Percentiles rank a stretch among this genome's conserved stretches.
Conservation (phyloP, 257 asterid genomes). For the Thymus mandschuricus region DNA sequence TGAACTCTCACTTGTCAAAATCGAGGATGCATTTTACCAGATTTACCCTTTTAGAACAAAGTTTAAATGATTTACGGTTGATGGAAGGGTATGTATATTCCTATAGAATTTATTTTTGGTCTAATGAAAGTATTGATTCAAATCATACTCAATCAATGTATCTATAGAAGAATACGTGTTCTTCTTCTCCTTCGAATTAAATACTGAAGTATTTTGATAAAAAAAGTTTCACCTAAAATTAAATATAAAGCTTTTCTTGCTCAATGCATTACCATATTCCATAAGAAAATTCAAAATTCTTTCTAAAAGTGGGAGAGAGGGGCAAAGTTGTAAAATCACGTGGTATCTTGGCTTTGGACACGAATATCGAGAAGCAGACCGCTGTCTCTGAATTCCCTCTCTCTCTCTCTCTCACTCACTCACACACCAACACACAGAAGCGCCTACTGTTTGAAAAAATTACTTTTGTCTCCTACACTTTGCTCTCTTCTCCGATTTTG, state of each 20-base stretch:
- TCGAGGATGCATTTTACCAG: background rate
- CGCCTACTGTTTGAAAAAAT: slow-evolving; percentile 25
- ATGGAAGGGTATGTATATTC: background rate
- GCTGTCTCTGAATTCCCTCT: slow-evolving; percentile 34
- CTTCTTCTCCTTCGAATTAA: too few relatives aligned
- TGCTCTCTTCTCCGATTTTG: slow-evolving; percentile 3
- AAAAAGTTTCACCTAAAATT: too few relatives aligned
- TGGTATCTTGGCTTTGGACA: slow-evolving; percentile 23
- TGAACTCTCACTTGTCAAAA: background rate
- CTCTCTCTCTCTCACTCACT: background rate
- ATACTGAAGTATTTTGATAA: too few relatives aligned
- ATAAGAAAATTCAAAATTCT: too few relatives aligned
- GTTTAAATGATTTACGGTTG: background rate
- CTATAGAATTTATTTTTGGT: too few relatives aligned
- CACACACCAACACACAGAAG: background rate
- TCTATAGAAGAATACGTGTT: too few relatives aligned
- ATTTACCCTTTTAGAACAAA: slow-evolving; percentile 14
- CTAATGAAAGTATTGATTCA: too few relatives aligned
- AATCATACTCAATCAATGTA: too few relatives aligned
- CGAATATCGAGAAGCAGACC: slow-evolving; percentile 45
- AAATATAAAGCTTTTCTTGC: too few relatives aligned
- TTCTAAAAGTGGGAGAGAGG: slow-evolving; percentile 25
- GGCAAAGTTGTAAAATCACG: slow-evolving; percentile 38
- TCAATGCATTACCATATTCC: too few relatives aligned
- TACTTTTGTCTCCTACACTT: slow-evolving; percentile 29